A percentile compares a stretch with the other conserved stretches of the same genome.
These are phyloP conservation scores for Aspergillus oerlinghausenensis DNA, from an alignment of 2,329 filamentous ascomycete genomes.

Conservation along the genomic window DNA sequence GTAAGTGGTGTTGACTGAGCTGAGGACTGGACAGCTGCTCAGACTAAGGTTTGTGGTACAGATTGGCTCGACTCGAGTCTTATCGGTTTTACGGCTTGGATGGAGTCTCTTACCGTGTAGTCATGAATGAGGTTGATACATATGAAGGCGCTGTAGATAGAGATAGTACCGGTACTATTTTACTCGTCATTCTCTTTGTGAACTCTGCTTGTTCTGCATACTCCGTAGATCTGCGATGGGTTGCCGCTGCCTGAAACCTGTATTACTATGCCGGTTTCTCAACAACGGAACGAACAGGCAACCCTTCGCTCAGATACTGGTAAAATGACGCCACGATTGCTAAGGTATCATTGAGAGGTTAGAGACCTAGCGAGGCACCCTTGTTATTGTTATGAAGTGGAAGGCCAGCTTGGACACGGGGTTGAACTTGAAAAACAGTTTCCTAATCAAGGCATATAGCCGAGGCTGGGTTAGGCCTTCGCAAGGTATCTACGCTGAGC, in stretches of 20 bases:
- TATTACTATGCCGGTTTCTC: background rate
- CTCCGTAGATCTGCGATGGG: background rate
- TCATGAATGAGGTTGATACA: too few relatives aligned
- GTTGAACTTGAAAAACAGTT: conserved; percentile 3
- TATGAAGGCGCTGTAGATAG: too few relatives aligned
- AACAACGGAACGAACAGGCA: background rate
- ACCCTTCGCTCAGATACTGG: background rate
- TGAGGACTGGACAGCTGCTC: background rate
- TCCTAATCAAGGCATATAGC: conserved; percentile 18
- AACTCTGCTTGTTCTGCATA: background rate
- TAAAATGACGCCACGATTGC: background rate
- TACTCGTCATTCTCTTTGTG: too few relatives aligned
- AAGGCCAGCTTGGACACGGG: background rate
- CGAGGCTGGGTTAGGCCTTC: conserved; percentile 11
- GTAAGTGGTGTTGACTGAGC: conserved; percentile 3
- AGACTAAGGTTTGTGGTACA: background rate
- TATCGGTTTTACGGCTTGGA: background rate
- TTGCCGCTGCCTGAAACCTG: background rate
- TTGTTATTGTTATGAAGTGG: background rate
- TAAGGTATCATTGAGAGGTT: background rate
- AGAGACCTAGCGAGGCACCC: background rate
- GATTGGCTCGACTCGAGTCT: background rate
- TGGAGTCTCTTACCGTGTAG: background rate
- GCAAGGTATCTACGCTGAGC: conserved; percentile 8
- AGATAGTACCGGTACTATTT: too few relatives aligned